phyloP scores from a whole-genome alignment of 768 basidiomycete species.

The Hericium erinaceus region DNA sequence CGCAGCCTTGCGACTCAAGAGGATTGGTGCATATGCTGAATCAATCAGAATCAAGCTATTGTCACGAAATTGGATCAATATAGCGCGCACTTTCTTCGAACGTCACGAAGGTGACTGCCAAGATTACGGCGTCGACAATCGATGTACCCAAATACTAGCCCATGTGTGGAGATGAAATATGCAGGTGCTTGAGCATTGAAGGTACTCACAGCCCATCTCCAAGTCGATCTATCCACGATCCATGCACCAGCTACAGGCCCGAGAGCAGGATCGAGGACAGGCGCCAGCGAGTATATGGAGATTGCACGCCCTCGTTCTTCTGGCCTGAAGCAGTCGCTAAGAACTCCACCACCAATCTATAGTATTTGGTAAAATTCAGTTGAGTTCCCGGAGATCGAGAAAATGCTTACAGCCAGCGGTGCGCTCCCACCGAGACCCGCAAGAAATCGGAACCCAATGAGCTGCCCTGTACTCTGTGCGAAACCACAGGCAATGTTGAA shows the following conservation, averaged over 20 bases:
- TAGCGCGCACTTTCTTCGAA: not conserved
- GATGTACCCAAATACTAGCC: not conserved
- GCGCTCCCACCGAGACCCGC: not conserved
- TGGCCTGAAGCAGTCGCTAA: constrained; percentile 50
- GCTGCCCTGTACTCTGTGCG: not conserved
- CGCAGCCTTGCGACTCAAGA: not conserved
- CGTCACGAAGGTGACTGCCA: constrained; percentile 17
- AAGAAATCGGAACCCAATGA: not conserved
- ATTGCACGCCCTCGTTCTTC: constrained; percentile 60
- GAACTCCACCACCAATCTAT: constrained; percentile 48
- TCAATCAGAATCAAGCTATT: not conserved
- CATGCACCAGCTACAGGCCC: constrained; percentile 61
- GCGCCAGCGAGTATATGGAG: constrained; percentile 55
- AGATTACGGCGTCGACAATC: constrained; percentile 45
- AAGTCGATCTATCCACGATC: constrained; percentile 53
- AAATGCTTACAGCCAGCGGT: constrained; percentile 25
- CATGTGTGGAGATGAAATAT: not conserved
- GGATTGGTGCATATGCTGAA: not conserved
- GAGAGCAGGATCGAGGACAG: constrained; percentile 56
- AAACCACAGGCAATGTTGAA: not conserved
- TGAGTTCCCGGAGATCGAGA: not conserved
- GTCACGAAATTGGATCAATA: no score
- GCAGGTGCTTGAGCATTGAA: not conserved
- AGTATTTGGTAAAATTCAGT: not conserved
- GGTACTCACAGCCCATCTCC: constrained; percentile 56